Evolutionary conservation across 208 protist genomes (phyloP).

Genomic region (Trypanosoma boissoni): DNA sequence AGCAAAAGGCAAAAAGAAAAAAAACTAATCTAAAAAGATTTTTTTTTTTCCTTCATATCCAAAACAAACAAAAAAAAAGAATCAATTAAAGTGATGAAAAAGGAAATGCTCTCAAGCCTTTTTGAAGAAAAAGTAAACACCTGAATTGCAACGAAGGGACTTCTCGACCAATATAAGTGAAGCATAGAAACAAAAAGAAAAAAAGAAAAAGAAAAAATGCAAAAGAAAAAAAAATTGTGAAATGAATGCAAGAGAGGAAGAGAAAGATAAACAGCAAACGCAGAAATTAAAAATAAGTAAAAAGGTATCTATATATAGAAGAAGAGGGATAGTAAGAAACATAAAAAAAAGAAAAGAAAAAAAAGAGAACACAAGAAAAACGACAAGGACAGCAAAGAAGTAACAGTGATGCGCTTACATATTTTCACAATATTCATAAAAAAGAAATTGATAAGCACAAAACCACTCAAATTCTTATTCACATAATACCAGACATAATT

Average conservation of each 20-base stretch:
- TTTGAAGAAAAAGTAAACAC: no score
- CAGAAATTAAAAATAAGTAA: slow-evolving; percentile 7
- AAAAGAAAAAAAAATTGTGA: slow-evolving; percentile 12
- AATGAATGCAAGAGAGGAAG: background rate
- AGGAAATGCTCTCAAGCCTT: no score
- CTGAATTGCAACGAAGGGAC: no score
- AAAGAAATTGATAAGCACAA: background rate
- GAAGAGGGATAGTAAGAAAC: background rate
- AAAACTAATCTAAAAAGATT: background rate
- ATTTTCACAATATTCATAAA: background rate
- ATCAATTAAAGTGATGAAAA: no score
- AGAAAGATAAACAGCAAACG: slow-evolving; percentile 1
- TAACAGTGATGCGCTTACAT: no score
- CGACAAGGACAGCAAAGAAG: background rate
- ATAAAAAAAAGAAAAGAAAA: slow-evolving; percentile 4
- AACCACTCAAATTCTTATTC: no score
- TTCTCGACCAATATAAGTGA: background rate
- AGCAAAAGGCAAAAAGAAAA: background rate
- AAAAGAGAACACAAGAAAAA: background rate
- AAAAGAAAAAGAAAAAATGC: background rate
- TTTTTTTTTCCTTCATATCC: background rate
- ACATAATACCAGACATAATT: no score
- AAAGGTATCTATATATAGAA: background rate
- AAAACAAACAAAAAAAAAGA: background rate
- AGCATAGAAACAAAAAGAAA: slow-evolving; percentile 9